Percentiles rank a stretch among this genome's conserved stretches.
These are phyloP conservation scores for Rosellinia necatrix DNA, from an alignment of 2,329 filamentous ascomycete species.

Conservation along the genomic window DNA sequence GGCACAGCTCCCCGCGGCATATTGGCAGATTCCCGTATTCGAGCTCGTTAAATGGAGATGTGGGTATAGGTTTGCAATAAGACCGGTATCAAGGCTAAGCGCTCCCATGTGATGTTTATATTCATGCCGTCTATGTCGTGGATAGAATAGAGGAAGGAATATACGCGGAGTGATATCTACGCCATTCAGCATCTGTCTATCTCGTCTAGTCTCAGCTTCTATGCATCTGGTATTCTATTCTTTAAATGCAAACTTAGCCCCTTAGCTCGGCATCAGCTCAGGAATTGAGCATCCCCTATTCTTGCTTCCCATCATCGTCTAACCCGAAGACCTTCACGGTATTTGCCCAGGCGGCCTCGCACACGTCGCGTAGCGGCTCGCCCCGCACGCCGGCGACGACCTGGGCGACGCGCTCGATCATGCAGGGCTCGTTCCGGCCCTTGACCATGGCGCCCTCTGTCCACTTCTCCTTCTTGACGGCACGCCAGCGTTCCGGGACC, in stretches of 20 bases:
- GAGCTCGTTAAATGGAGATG: too few relatives aligned
- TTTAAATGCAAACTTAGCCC: not conserved
- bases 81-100: too few relatives aligned
- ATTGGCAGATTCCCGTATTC: too few relatives aligned
- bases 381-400: constrained; percentile 87
- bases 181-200: too few relatives aligned
- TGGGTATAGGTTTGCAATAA: too few relatives aligned
- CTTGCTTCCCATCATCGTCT: constrained; percentile 46
- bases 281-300: not conserved
- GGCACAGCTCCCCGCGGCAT: too few relatives aligned
- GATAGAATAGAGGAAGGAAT: too few relatives aligned
- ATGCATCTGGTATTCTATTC: not conserved
- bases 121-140: too few relatives aligned
- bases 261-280: not conserved
- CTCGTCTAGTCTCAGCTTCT: not conserved
- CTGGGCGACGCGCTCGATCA: constrained; percentile 84
- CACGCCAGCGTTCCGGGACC: constrained; percentile 73
- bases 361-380: constrained; percentile 78
- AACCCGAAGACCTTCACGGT: constrained; percentile 80
- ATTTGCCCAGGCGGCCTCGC: constrained; percentile 84
- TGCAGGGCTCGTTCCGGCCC: constrained; percentile 89
- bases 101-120: too few relatives aligned
- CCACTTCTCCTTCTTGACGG: constrained; percentile 97
- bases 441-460: constrained; percentile 87
- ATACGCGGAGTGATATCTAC: too few relatives aligned